Evolutionary conservation across 306 rosid genomes (phyloP).

Genomic region (Cicer bijugum): DNA sequence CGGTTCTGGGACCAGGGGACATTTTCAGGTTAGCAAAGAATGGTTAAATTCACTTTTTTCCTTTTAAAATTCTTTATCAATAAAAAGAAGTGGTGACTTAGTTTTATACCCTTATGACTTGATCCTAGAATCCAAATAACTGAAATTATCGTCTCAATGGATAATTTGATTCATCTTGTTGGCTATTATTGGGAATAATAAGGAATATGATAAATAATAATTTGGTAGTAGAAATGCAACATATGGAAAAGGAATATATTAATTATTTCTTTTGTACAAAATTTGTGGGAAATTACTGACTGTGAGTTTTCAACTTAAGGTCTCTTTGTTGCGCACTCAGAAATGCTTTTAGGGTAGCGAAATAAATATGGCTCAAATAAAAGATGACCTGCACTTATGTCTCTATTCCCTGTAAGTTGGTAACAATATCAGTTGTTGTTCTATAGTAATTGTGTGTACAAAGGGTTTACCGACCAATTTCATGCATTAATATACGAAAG

Average conservation of each 20-base stretch:
- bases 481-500: conserved; percentile 13
- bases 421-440: conserved; percentile 5
- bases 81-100: conserved; percentile 3
- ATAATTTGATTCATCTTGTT: conserved; percentile 2
- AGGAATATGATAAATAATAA: neutral
- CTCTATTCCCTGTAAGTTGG: conserved; percentile 7
- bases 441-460: conserved; percentile 2
- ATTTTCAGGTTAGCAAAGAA: conserved; percentile 69
- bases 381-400: conserved; percentile 15
- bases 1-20: conserved; percentile 60
- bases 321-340: conserved; percentile 13
- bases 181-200: neutral
- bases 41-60: neutral
- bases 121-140: conserved; percentile 10
- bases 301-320: conserved; percentile 19
- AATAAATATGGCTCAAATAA: neutral
- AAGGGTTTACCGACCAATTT: conserved; percentile 28
- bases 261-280: conserved; percentile 5
- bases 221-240: neutral
- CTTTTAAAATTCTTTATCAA: conserved; percentile 3
- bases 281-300: conserved; percentile 11
- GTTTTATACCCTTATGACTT: conserved; percentile 17
- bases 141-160: neutral
- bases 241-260: neutral
- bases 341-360: conserved; percentile 23